Base-by-base conservation (phyloP, 345 rosid genomes). In the Syzygium oleosum region DNA sequence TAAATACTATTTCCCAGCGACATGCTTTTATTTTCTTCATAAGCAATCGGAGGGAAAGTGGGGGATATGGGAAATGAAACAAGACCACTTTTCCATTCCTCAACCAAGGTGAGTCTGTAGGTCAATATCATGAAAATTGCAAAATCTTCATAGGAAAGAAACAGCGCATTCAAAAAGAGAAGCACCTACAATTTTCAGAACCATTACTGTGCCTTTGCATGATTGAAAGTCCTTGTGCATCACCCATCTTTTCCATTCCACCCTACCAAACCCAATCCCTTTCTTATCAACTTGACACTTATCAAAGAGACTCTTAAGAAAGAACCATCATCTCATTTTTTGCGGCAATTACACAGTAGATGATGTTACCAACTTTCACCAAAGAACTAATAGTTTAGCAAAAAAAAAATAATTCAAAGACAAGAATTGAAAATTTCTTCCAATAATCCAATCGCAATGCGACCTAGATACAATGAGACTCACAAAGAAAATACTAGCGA, bases 401-500 rank as follows among this genome's bases (percentile, higher is more conserved):
- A 12, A 52, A 58, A 27, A 68, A n/a, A 38, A 88, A 51, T 17
- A 63, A 27, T 43, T 31, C 85, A 88, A 80, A 14, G 51, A 41
- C 41, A 8, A 13, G 34, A 58, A 86, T 1, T 49, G 86, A 84
- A 85, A 55, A 53, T 77, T 87, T 61, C 73, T 27, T 53, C 68
- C 86, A 53, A 85, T 31, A 41, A 29, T 85, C 89, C 87, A 55
- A 22, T 89, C 46, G 80, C 25, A 84, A 53, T 86, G 79, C 61
- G 77, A 91, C 96, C 93, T 92, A 94, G 89, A 92, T 91, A 91
- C 89, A 87, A 93, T 91, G 93, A 93, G 92, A 96, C 95, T 95
- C 98, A 96, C 99, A 94, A 95, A 95, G 93, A 91, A 90, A 95
- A 88, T 85, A 96, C 87, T 98, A 98, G 98, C 99, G 98, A 96